phyloP scores from a whole-genome alignment of 2,329 filamentous ascomycete genomes.

The Aspergillus eucalypticola region DNA sequence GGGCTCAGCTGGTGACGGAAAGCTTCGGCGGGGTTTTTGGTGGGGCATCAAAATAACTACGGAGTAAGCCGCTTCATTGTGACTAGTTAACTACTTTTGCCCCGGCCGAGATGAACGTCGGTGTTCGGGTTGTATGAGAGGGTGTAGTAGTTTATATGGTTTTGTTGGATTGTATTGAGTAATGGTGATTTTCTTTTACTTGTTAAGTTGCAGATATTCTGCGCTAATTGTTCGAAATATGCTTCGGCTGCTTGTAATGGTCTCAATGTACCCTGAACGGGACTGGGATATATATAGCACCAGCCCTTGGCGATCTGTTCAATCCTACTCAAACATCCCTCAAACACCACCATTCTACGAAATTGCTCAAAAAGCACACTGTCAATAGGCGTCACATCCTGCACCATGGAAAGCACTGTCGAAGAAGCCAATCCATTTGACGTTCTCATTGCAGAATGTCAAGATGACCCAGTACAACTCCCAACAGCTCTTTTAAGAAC shows the following conservation, averaged over 20 bases:
- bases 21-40: conserved; percentile 33
- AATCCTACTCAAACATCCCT: neutral
- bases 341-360: neutral
- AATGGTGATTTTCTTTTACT: no score
- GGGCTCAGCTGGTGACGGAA: conserved; percentile 24
- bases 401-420: conserved; percentile 10
- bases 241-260: no score
- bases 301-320: neutral
- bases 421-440: conserved; percentile 68
- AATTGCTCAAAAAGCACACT: neutral
- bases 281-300: neutral
- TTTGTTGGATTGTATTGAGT: no score
- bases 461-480: conserved; percentile 63
- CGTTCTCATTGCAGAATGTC: conserved; percentile 67
- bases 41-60: conserved; percentile 24
- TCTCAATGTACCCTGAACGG: neutral
- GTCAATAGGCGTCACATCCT: neutral
- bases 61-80: neutral
- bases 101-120: neutral
- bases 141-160: no score
- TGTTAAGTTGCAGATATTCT: no score
- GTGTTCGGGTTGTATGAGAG: no score
- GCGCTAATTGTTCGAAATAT: no score
- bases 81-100: neutral
- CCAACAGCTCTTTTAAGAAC: neutral